Base-by-base conservation (phyloP, 164 flowering plant genomes). In the Chimonanthus salicifolius region DNA sequence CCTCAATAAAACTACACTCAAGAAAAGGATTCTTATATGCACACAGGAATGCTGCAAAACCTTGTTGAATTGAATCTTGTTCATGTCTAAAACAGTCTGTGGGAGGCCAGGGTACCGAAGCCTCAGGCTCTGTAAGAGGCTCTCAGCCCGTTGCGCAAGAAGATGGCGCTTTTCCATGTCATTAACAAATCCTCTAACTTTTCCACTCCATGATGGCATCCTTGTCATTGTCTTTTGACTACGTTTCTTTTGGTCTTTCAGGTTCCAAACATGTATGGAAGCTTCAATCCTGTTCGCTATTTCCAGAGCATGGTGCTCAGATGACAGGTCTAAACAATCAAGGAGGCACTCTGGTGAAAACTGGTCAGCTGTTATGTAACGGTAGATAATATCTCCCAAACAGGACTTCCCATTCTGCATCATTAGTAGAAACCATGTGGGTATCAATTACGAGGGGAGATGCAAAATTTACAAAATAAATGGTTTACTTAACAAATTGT, bases 11-110 rank as follows among this genome's bases (percentile, higher is more conserved):
- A 33, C 33, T 33, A 33, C 33, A 33, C 2, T 33, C 33, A 33
- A 33, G 33, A 33, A 33, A 33, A 33, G 33, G 33, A 33, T 33
- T 33, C 33, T 33, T 1, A 33, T 33, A 33, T 33, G 33, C 33
- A 33, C 33, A 33, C 33, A 33, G 0, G 33, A 33, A 33, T 33
- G 33, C 33, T 33, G 60, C 16, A 5, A 54, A 76, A 90, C 98
- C 93, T 85, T 88, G 80, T 91, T 92, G 74, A 82, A 83, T 66
- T 89, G 94, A 68, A 92, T 92, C 85, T 91, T 92, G 84, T 74
- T 81, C 87, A 82, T 91, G 80, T 92, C 98, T 68, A 92, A 71
- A 16, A 86, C 75, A 15, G 93, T 88, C 66, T 91, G 96, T 6
- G 97, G 88, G 63, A 92, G 88, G 69, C 86, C 90, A 60, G 96